A percentile compares a stretch with the other conserved stretches of the same genome.
Evolutionary conservation across 202 grass and related monocot genomes (phyloP).

Genomic region (Carex sylvatica): DNA sequence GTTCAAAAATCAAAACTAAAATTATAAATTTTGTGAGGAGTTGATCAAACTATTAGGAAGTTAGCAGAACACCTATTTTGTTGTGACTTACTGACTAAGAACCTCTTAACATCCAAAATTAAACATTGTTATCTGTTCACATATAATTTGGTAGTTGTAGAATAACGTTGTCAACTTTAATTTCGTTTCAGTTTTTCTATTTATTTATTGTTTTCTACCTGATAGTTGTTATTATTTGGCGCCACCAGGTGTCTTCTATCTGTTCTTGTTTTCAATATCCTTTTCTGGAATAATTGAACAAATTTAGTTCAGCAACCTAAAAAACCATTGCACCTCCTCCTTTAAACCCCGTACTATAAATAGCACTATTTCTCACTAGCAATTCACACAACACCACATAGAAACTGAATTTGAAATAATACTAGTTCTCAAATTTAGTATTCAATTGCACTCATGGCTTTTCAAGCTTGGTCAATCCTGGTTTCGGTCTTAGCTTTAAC

Average conservation of each 20-base stretch:
- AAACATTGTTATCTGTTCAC: too few species aligned
- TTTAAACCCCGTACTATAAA: slow-evolving; percentile 15
- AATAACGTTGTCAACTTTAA: too few species aligned
- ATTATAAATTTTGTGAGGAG: too few species aligned
- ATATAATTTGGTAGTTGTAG: too few species aligned
- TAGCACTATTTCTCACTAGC: background rate
- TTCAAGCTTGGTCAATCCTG: slow-evolving; percentile 24
- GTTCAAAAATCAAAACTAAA: background rate
- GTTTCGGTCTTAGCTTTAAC: slow-evolving; percentile 37
- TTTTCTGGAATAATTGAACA: background rate
- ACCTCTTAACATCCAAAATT: background rate
- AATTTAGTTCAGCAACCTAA: slow-evolving; percentile 7
- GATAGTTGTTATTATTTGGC: background rate
- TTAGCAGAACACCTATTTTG: background rate
- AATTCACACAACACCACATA: slow-evolving; percentile 4
- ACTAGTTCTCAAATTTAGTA: background rate
- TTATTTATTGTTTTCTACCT: background rate
- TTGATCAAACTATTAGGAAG: background rate
- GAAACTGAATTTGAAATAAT: background rate
- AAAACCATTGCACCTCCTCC: background rate
- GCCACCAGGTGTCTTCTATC: background rate
- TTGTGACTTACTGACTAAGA: background rate
- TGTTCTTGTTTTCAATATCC: background rate
- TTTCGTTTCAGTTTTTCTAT: background rate
- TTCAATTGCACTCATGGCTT: slow-evolving; percentile 38